These are phyloP conservation scores for Aciculosporium take DNA, from an alignment of 2,329 filamentous ascomycete species.

Conservation along the genomic window DNA sequence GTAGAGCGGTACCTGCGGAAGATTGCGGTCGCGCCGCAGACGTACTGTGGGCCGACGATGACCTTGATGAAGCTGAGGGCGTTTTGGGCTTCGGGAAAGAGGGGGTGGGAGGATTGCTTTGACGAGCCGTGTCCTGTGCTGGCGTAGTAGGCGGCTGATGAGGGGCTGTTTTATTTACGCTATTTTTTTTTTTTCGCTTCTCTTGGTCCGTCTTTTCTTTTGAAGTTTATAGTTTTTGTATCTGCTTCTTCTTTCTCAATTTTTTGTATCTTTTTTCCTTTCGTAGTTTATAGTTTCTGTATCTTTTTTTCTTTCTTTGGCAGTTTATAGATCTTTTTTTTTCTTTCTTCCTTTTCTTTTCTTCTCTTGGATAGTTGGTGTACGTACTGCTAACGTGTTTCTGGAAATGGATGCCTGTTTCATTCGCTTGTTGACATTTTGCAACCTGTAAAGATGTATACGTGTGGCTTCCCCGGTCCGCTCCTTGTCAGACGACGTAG, in stretches of 20 bases:
- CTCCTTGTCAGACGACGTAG: too few species aligned
- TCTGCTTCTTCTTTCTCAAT: not conserved
- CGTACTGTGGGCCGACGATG: conserved; percentile 1
- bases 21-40: not conserved
- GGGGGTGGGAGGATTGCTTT: conserved; percentile 3
- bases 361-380: too few species aligned
- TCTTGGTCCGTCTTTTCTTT: too few species aligned
- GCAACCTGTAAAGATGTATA: too few species aligned
- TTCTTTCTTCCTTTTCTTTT: not conserved
- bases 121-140: conserved; percentile 3
- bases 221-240: too few species aligned
- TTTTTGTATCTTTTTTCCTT: not conserved
- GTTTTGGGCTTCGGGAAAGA: conserved; percentile 4
- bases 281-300: not conserved
- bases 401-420: too few species aligned
- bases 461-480: too few species aligned
- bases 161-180: too few species aligned
- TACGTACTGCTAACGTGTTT: too few species aligned
- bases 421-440: too few species aligned
- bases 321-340: too few species aligned
- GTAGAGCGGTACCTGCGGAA: conserved; percentile 1
- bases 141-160: not conserved
- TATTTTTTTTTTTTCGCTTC: not conserved
- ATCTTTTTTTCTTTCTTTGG: not conserved
- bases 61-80: not conserved